Conservation (phyloP, 1,284 basidiomycete genomes). For the Inonotus hispidus region DNA sequence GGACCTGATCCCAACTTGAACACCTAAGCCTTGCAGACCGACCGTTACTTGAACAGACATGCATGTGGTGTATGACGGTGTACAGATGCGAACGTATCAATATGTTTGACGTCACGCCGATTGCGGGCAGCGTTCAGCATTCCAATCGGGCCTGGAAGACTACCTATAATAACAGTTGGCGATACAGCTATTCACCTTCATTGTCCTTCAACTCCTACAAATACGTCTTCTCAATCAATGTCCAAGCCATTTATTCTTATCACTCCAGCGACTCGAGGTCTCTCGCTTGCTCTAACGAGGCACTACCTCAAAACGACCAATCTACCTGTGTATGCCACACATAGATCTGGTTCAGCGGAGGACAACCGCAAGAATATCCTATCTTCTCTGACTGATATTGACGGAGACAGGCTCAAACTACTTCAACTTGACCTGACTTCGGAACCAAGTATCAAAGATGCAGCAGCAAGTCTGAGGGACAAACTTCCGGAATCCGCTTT, state of each 20-base stretch:
- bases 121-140: not conserved
- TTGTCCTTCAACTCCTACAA: not conserved
- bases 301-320: slow-evolving; percentile 45
- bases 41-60: no score
- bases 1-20: no score
- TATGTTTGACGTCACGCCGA: not conserved
- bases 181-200: not conserved
- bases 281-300: slow-evolving; percentile 52
- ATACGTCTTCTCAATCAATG: not conserved
- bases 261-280: slow-evolving; percentile 43
- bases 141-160: not conserved
- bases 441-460: slow-evolving; percentile 44
- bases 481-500: slow-evolving; percentile 35
- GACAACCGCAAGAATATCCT: slow-evolving; percentile 40
- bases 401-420: slow-evolving; percentile 41
- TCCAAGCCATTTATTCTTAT: slow-evolving; percentile 41
- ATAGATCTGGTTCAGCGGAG: slow-evolving; percentile 37
- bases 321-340: slow-evolving; percentile 50
- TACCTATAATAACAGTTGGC: no score
- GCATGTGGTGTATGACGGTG: no score
- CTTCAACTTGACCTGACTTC: slow-evolving; percentile 46
- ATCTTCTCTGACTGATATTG: slow-evolving; percentile 35
- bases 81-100: no score
- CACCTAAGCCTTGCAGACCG: no score
- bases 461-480: slow-evolving; percentile 37